These are phyloP conservation scores for Baeospora myosura DNA, from an alignment of 1,284 basidiomycete genomes.

Conservation along the genomic window DNA sequence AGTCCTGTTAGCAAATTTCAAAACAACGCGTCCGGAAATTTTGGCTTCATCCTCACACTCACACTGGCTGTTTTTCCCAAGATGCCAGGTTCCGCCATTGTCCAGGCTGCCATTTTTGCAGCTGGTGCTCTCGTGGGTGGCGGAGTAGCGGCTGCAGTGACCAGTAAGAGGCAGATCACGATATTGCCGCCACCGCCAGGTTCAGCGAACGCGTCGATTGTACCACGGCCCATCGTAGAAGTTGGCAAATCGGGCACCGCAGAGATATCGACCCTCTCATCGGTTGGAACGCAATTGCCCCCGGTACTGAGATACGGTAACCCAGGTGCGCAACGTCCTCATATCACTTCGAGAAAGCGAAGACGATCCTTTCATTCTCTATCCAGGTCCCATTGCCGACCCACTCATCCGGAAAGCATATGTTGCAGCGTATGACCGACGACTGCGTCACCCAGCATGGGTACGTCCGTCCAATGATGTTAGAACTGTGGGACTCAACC, in stretches of 20 bases:
- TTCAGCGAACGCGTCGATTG: too few relatives aligned
- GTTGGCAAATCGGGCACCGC: too few relatives aligned
- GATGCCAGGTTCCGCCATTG: conserved; percentile 29
- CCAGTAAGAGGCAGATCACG: conserved; percentile 23
- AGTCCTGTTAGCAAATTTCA: too few relatives aligned
- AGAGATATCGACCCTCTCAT: too few relatives aligned
- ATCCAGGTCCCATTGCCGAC: conserved; percentile 77
- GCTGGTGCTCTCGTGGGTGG: conserved; percentile 67
- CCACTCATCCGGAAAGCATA: conserved; percentile 76
- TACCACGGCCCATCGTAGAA: too few relatives aligned
- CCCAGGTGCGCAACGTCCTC: conserved; percentile 45
- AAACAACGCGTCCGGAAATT: background rate
- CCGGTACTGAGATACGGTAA: conserved; percentile 65
- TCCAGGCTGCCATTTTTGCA: conserved; percentile 65
- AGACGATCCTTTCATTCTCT: conserved; percentile 1
- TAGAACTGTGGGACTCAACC: conserved; percentile 1
- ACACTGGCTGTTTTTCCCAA: background rate
- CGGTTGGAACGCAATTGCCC: too few relatives aligned
- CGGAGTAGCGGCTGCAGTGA: conserved; percentile 46
- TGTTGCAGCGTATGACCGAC: conserved; percentile 85
- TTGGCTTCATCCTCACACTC: too few relatives aligned
- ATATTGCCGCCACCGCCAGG: conserved; percentile 14
- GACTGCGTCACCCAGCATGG: conserved; percentile 90
- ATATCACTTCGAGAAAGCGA: too few relatives aligned
- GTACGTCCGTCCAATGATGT: conserved; percentile 32